A percentile compares a stretch with the other conserved stretches of the same genome.
Conservation (phyloP, 139 green algal species). For the Micractinium sp. region DNA sequence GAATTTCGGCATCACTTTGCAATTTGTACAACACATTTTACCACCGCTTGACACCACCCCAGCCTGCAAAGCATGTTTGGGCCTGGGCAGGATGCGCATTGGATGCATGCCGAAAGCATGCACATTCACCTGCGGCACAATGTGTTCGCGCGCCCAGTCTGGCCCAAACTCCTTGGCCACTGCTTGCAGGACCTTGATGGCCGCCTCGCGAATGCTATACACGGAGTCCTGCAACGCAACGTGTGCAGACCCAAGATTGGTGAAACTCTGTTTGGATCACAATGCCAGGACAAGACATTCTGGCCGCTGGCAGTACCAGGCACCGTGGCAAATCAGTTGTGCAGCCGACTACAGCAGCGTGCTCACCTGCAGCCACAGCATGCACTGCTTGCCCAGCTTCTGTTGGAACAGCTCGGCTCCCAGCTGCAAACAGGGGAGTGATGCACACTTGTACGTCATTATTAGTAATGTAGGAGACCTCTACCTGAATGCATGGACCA, state of each 20-base stretch:
- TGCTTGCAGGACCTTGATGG: slow-evolving; percentile 85
- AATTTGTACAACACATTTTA: too few species aligned
- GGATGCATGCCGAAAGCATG: background rate
- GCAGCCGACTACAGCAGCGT: background rate
- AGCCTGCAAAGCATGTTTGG: background rate
- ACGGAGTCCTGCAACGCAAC: slow-evolving; percentile 57
- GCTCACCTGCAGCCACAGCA: slow-evolving; percentile 91
- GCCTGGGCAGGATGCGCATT: background rate
- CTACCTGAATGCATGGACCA: too few species aligned
- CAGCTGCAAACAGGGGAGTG: slow-evolving; percentile 30
- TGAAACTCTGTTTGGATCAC: too few species aligned
- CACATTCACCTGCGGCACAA: slow-evolving; percentile 81
- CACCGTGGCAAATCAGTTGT: background rate
- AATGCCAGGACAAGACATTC: too few species aligned
- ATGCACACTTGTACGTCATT: background rate
- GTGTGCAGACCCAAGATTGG: too few species aligned
- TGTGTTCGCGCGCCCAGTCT: slow-evolving; percentile 91
- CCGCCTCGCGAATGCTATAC: slow-evolving; percentile 91
- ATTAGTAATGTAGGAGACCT: background rate
- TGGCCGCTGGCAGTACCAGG: background rate
- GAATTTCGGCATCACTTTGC: too few species aligned
- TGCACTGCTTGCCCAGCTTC: slow-evolving; percentile 94
- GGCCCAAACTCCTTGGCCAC: slow-evolving; percentile 94
- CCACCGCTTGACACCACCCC: too few species aligned
- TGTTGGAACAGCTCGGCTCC: slow-evolving; percentile 71